These are phyloP conservation scores for Herpetomonas tarakana DNA, from an alignment of 208 protist genomes.

Conservation along the genomic window DNA sequence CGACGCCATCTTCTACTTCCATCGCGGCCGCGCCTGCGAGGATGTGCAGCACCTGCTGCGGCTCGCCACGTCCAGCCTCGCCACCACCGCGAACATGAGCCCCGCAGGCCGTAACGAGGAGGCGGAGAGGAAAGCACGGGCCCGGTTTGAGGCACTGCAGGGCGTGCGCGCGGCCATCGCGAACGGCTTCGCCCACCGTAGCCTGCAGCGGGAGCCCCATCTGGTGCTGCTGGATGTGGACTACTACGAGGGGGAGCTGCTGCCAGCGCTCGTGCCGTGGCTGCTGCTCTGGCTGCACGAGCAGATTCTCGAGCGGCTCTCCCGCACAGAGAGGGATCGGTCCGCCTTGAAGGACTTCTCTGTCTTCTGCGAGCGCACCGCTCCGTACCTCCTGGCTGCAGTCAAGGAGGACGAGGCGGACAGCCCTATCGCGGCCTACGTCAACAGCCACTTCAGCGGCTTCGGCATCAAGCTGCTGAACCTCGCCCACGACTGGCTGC, in stretches of 20 bases:
- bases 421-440: conserved; percentile 15
- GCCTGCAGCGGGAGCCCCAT: conserved; percentile 89
- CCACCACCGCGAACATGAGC: not conserved
- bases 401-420: conserved; percentile 15
- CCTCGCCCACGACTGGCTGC: conserved; percentile 88
- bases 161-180: conserved; percentile 44
- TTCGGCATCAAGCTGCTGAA: conserved; percentile 84
- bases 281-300: conserved; percentile 85
- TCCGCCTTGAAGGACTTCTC: conserved; percentile 1
- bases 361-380: conserved; percentile 20
- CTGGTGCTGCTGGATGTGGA: conserved; percentile 85
- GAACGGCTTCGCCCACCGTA: conserved; percentile 53
- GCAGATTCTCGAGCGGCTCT: conserved; percentile 18
- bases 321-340: conserved; percentile 15
- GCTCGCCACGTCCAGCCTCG: conserved; percentile 9
- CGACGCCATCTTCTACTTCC: conserved; percentile 86
- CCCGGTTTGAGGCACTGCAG: conserved; percentile 13
- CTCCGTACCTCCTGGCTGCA: conserved; percentile 22
- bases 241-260: conserved; percentile 86
- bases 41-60: conserved; percentile 25
- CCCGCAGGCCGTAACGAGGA: conserved; percentile 3
- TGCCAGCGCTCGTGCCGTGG: conserved; percentile 87
- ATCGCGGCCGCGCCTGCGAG: conserved; percentile 36
- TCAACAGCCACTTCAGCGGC: conserved; percentile 35
- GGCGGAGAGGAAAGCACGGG: conserved; percentile 6